These are phyloP conservation scores for Zoysia pacifica DNA, from an alignment of 176 grass and related monocot genomes.

Conservation along the genomic window DNA sequence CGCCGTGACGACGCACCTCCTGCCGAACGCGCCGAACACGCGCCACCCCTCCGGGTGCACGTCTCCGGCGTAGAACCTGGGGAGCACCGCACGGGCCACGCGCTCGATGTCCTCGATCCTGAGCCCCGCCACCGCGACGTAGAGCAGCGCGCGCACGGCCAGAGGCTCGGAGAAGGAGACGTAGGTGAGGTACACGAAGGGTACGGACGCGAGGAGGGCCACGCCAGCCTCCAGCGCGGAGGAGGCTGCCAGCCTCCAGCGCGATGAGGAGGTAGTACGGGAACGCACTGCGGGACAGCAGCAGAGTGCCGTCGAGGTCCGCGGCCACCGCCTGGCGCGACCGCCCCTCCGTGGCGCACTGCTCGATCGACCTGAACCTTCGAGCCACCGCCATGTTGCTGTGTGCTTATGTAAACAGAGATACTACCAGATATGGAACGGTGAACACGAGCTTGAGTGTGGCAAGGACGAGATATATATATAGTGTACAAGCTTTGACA, in stretches of 20 bases:
- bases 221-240: constrained; percentile 61
- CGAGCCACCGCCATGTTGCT: constrained; percentile 31
- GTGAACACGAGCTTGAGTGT: background rate
- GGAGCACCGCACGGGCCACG: constrained; percentile 67
- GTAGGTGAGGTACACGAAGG: constrained; percentile 72
- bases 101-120: constrained; percentile 49
- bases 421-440: background rate
- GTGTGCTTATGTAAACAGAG: background rate
- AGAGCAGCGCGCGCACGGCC: constrained; percentile 60
- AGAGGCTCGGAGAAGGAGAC: constrained; percentile 65
- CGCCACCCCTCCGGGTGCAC: constrained; percentile 91
- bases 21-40: constrained; percentile 67
- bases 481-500: background rate
- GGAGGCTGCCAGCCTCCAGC: constrained; percentile 71
- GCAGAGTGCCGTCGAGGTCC: constrained; percentile 85
- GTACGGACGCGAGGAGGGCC: constrained; percentile 57
- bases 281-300: constrained; percentile 75
- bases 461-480: background rate
- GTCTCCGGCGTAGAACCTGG: constrained; percentile 79
- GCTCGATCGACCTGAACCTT: constrained; percentile 56
- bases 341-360: constrained; percentile 57
- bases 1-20: constrained; percentile 63
- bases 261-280: constrained; percentile 86
- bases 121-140: constrained; percentile 61
- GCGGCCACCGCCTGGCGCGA: constrained; percentile 63